Base-by-base conservation (phyloP, 163 green algal species). In the Chloromonas sp. region DNA sequence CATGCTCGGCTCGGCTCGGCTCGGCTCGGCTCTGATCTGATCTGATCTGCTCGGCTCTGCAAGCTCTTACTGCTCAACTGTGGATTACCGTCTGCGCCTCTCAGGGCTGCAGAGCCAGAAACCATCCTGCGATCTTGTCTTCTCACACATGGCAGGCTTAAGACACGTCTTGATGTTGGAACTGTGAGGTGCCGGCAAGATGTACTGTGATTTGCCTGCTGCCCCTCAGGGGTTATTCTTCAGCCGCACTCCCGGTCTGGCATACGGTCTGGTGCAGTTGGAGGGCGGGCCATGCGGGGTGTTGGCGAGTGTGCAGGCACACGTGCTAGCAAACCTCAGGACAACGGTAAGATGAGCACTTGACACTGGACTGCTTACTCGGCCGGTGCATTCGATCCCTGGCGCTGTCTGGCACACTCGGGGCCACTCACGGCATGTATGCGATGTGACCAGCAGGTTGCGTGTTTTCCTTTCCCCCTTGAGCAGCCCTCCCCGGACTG, bases 161-260 rank as follows among this genome's bases (percentile, higher is more conserved):
- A 36, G 36, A 36, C 36, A 36, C 36, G 36, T 36, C 36, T 36
- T 36, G 36, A 36, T 36, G 36, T 36, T 36, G 36, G 36, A 36
- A 36, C 36, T 36, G 36, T 36, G 36, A 36, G 36, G 36, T 36
- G 36, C 36, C 36, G 36, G 36, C 36, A 36, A 36, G 36, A 36
- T 36, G 36, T 36, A 36, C 36, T 36, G 36, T 36, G 62, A 2
- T 79, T 81, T 61, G 76, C 84, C 2, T 14, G 57, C 15, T 79
- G 15, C 71, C 85, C 86, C 86, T 61, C 90, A 94, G 85, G 92
- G 91, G 83, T 92, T 95, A 80, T 95, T 92, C 87, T 95, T 94
- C 88, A 90, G 77, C 85, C 60, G 11, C 15, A 86, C 85, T 1
- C 71, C 83, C 0, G 87, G 87, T 8, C 87, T 95, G 62, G 3